phyloP scores from a whole-genome alignment of 441 rosid species.

The Gossypium laxum region DNA sequence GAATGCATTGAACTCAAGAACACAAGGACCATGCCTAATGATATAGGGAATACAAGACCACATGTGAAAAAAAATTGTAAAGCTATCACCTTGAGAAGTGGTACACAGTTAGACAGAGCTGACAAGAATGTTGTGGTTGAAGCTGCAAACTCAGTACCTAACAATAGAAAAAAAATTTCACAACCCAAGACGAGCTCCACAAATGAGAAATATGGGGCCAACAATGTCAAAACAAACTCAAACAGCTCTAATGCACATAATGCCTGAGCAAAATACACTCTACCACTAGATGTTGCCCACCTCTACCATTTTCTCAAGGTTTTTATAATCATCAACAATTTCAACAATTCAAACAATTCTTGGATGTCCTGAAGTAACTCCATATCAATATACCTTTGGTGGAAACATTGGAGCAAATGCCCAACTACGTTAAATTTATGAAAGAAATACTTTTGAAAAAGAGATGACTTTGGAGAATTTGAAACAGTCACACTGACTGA shows the following conservation, averaged over 20 bases:
- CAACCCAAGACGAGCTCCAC: neutral
- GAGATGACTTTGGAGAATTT: neutral
- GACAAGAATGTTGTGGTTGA: too few species aligned
- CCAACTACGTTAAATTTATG: too few species aligned
- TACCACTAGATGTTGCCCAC: neutral
- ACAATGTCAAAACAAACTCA: too few species aligned
- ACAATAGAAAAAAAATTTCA: too few species aligned
- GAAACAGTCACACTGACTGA: neutral
- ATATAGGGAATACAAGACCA: neutral
- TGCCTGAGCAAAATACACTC: neutral
- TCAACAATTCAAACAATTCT: neutral
- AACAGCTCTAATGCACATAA: too few species aligned
- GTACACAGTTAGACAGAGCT: neutral
- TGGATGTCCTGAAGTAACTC: neutral
- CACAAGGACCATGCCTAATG: neutral
- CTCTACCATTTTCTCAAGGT: neutral
- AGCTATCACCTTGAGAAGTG: neutral
- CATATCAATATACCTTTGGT: neutral
- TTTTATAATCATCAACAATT: neutral
- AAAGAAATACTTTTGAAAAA: too few species aligned
- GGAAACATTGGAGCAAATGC: too few species aligned
- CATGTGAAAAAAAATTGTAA: neutral
- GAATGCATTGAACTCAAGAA: neutral
- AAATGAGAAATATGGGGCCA: too few species aligned
- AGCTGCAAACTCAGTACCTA: neutral